Evolutionary conservation across 179 eudicot genomes (phyloP).

Genomic region (Dionaea muscipula): DNA sequence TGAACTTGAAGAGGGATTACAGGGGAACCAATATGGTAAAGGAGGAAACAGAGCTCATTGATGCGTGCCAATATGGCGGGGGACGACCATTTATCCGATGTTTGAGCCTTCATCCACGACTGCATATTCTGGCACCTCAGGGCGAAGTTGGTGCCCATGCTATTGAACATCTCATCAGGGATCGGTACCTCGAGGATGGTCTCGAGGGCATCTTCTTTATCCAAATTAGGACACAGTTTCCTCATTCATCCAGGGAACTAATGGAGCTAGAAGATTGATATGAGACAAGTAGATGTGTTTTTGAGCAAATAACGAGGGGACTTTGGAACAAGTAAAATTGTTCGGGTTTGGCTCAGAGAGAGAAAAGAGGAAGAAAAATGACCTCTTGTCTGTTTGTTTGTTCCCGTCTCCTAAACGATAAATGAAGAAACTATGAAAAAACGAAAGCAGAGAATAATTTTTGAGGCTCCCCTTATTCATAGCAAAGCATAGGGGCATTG

Average conservation of each 20-base stretch:
- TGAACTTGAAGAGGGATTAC: slow-evolving; percentile 81
- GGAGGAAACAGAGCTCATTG: slow-evolving; percentile 79
- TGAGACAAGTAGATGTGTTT: neutral
- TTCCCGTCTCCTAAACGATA: slow-evolving; percentile 1
- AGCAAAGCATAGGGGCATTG: slow-evolving; percentile 8
- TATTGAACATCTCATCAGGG: slow-evolving; percentile 80
- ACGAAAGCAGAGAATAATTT: slow-evolving; percentile 8
- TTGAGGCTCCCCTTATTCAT: slow-evolving; percentile 33
- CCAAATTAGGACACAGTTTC: slow-evolving; percentile 81
- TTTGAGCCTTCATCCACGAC: slow-evolving; percentile 89
- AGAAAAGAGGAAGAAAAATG: slow-evolving; percentile 2
- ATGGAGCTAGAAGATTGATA: neutral
- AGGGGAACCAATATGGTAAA: slow-evolving; percentile 64
- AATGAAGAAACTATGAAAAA: slow-evolving; percentile 8
- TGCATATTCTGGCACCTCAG: slow-evolving; percentile 75
- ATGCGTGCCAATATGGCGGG: slow-evolving; percentile 56
- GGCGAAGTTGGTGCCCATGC: slow-evolving; percentile 52
- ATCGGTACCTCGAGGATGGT: slow-evolving; percentile 87
- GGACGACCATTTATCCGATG: slow-evolving; percentile 66
- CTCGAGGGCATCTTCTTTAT: slow-evolving; percentile 71
- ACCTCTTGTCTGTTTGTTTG: neutral
- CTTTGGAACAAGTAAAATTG: neutral
- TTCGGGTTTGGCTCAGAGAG: neutral
- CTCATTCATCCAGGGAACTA: slow-evolving; percentile 59
- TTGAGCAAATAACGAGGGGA: neutral